Conservation (phyloP, 2,329 filamentous ascomycete genomes). For the Ophiocordyceps camponoti-rufipedis region DNA sequence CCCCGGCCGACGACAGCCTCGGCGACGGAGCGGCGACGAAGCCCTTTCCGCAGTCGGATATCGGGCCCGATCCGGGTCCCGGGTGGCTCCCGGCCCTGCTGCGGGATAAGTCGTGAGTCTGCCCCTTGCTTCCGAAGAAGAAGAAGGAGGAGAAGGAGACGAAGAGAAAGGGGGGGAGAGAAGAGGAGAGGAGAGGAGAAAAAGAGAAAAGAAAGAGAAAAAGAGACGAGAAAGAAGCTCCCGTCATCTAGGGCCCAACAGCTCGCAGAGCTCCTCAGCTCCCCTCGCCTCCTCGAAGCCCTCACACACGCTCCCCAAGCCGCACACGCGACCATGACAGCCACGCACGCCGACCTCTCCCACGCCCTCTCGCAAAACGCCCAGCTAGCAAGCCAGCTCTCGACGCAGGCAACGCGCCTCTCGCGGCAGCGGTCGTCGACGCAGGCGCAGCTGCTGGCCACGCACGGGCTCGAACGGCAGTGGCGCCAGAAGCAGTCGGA, state of each 20-base stretch:
- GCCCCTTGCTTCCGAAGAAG: neutral
- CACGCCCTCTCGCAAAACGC: conserved; percentile 54
- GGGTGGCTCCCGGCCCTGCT: conserved; percentile 64
- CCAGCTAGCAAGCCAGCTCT: conserved; percentile 44
- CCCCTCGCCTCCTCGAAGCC: conserved; percentile 50
- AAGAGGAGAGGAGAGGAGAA: neutral
- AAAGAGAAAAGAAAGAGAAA: neutral
- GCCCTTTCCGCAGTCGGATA: conserved; percentile 6
- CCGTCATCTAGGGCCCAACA: conserved; percentile 48
- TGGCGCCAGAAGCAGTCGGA: conserved; percentile 80
- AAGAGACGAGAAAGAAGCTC: neutral
- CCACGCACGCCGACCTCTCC: conserved; percentile 46
- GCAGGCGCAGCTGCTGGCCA: conserved; percentile 64
- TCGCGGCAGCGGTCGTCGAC: conserved; percentile 47
- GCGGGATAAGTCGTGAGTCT: conserved; percentile 61
- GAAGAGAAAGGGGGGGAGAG: neutral
- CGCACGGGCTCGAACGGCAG: conserved; percentile 77
- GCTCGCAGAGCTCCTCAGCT: conserved; percentile 49
- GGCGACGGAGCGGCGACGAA: conserved; percentile 8
- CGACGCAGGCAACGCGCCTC: conserved; percentile 38
- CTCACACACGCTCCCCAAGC: conserved; percentile 49
- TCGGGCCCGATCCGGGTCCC: conserved; percentile 40
- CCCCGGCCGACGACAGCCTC: conserved; percentile 4
- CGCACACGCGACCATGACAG: conserved; percentile 51
- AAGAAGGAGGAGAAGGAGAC: neutral